These are phyloP conservation scores for Musa acuminata DNA, from an alignment of 176 grass and related monocot genomes.

Conservation along the genomic window DNA sequence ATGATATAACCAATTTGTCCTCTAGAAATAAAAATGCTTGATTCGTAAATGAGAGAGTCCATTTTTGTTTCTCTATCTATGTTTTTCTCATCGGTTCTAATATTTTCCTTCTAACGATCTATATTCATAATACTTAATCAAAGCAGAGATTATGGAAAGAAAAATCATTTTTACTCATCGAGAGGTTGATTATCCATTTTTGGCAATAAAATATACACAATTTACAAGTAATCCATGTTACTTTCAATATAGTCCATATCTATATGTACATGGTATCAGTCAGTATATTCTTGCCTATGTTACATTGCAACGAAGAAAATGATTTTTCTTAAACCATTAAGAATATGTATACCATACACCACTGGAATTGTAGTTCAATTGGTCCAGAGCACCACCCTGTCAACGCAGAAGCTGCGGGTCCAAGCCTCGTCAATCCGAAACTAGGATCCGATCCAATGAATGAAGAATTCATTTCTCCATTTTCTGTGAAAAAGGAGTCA, in stretches of 20 bases:
- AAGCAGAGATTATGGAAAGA: not conserved
- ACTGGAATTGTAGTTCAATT: not conserved
- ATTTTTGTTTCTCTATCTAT: constrained; percentile 1
- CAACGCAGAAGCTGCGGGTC: constrained; percentile 8
- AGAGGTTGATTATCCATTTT: too few species aligned
- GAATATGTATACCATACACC: not conserved
- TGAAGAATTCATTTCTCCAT: constrained; percentile 2
- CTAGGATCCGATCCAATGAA: constrained; percentile 1
- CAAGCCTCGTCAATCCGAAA: constrained; percentile 4
- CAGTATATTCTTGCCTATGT: not conserved
- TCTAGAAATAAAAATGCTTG: not conserved
- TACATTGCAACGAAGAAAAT: not conserved
- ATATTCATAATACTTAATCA: not conserved
- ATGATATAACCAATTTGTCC: not conserved
- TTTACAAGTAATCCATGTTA: too few species aligned
- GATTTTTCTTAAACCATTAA: not conserved
- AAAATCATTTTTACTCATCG: not conserved
- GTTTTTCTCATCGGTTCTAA: not conserved
- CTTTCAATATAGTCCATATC: not conserved
- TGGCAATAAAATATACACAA: too few species aligned
- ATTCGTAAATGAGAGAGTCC: not conserved
- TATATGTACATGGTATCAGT: not conserved
- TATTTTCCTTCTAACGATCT: not conserved
- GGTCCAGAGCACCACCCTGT: not conserved
- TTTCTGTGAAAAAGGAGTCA: not conserved